Evolutionary conservation across 768 basidiomycete species (phyloP), one percentile per base, ranked within the genome.

Genomic region (Mycena albidolilacea): DNA sequence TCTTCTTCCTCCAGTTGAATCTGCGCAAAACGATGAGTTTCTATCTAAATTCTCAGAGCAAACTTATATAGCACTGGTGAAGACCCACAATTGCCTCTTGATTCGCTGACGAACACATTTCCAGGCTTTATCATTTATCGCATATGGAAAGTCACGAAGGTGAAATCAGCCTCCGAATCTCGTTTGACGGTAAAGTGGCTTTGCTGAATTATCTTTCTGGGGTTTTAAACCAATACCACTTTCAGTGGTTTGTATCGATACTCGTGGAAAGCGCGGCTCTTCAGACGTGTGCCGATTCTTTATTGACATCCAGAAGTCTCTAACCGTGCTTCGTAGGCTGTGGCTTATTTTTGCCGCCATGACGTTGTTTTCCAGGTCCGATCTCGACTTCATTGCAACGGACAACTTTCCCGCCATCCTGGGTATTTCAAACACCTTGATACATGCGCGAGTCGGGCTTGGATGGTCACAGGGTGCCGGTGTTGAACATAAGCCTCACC

Each of bases 1-100:
- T 43, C 14, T 43, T 43, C 41, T 43, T 43, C 41, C 41, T 48
- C 46, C 46, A 17, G 46, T 48, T 11, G 46, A 48, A 48, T 15
- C 15, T 48, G 46, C 46, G 5, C 17, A 15, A 5, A 48, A 48
- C 15, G 46, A 48, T 48, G 46, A 17, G 15, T 48, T 48, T 48
- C 15, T 46, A 14, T 46, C 15, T 48, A 19, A 10, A 60, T 69
- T 15, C 35, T 50, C 35, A 60, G 38, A 69, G 44, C 39, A 8
- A 69, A 55, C 41, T 2, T 69, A 3, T 69, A 63, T 17, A 62
- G 68, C 50, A 69, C 67, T 7, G 38, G 67, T 69, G 52, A 35
- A 43, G 41, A 43, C 14, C 41, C 41, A 43, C 41, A 43, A 43
- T 14, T 43, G 5, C 9, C 41, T 43, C 6, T 43, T 43, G 41